A percentile compares a stretch with the other conserved stretches of the same genome.
These are phyloP conservation scores for Pascua sp. DNA, from an alignment of 1,284 basidiomycete genomes.

Conservation along the genomic window DNA sequence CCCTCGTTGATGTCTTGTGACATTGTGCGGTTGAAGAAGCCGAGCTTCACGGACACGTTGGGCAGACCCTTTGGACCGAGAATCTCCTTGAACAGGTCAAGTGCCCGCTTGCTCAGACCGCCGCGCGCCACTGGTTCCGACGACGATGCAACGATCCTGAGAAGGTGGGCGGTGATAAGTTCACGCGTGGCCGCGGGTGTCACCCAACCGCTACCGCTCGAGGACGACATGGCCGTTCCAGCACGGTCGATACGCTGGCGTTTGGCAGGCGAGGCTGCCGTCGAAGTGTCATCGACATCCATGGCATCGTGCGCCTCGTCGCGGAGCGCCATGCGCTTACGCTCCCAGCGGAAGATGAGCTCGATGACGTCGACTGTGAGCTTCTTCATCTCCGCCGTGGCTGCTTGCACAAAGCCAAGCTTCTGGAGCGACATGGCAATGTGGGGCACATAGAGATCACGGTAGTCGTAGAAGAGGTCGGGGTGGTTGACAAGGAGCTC, in stretches of 20 bases:
- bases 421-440: conserved; percentile 88
- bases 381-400: conserved; percentile 75
- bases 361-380: conserved; percentile 80
- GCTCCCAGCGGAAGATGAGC: conserved; percentile 84
- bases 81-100: conserved; percentile 75
- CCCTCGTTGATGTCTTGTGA: conserved; percentile 78
- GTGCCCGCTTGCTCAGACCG: conserved; percentile 69
- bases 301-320: conserved; percentile 43
- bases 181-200: conserved; percentile 79
- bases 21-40: conserved; percentile 78
- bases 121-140: conserved; percentile 65
- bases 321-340: conserved; percentile 54
- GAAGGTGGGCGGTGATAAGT: conserved; percentile 87
- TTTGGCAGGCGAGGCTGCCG: conserved; percentile 44
- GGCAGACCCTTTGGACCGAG: conserved; percentile 80
- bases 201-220: conserved; percentile 57
- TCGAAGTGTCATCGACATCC: conserved; percentile 44
- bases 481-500: conserved; percentile 89
- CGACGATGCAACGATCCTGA: conserved; percentile 74
- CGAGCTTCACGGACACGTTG: conserved; percentile 89
- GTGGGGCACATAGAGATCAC: conserved; percentile 91
- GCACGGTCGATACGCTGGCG: conserved; percentile 51
- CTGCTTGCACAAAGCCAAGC: conserved; percentile 72
- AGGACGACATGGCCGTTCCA: conserved; percentile 50
- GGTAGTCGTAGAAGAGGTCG: conserved; percentile 87